phyloP scores from a whole-genome alignment of 208 protist genomes.

The Leptomonas pyrrhocoris region DNA sequence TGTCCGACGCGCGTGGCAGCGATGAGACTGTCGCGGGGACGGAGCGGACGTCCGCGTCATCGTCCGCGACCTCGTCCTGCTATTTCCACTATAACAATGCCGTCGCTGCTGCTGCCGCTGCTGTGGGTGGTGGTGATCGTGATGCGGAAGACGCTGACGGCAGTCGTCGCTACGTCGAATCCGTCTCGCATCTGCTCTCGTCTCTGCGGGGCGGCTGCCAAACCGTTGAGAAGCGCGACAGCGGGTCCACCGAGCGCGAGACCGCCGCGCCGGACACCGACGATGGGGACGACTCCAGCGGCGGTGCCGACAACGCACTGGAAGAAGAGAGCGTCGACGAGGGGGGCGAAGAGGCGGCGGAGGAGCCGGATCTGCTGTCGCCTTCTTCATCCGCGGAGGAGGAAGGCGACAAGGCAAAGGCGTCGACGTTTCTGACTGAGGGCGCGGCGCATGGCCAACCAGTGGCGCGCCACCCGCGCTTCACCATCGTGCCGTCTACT shows the following conservation, averaged over 20 bases:
- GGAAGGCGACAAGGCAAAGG: background rate
- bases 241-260: too few relatives aligned
- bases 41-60: background rate
- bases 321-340: background rate
- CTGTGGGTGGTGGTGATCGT: too few relatives aligned
- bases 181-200: too few relatives aligned
- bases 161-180: background rate
- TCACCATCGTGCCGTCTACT: background rate
- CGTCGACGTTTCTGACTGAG: slow-evolving; percentile 28
- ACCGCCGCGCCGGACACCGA: too few relatives aligned
- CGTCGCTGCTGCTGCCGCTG: background rate
- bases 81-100: background rate
- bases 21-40: background rate
- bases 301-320: background rate
- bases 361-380: background rate
- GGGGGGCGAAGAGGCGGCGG: too few relatives aligned
- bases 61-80: background rate
- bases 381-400: background rate
- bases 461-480: background rate
- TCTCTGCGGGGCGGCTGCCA: too few relatives aligned
- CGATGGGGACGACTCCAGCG: too few relatives aligned
- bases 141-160: background rate
- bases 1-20: background rate
- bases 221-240: too few relatives aligned
- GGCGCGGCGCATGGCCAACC: background rate